Conservation (phyloP, 2,329 filamentous ascomycete species). For the Ceratocystis huliohia region DNA sequence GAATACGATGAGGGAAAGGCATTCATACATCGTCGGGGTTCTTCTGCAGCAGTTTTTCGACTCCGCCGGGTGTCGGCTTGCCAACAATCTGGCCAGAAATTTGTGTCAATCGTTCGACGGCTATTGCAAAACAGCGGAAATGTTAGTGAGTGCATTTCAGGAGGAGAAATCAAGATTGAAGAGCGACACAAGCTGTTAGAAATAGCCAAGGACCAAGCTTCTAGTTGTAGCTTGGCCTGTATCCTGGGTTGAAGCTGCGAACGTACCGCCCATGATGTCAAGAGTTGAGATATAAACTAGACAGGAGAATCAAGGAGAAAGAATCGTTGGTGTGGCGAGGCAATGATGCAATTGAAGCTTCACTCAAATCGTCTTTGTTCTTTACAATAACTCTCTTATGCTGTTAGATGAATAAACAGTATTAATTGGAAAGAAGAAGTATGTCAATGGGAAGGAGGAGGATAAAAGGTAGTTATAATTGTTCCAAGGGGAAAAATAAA, state of each 20-base stretch:
- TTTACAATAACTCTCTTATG: too few species aligned
- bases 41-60: conserved; percentile 51
- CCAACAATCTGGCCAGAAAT: conserved; percentile 51
- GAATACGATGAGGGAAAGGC: neutral
- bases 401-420: too few species aligned
- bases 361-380: too few species aligned
- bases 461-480: neutral
- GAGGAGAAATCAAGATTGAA: neutral
- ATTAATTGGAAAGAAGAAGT: too few species aligned
- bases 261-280: conserved; percentile 19
- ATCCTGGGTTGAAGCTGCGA: neutral
- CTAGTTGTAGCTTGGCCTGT: too few species aligned
- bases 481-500: neutral
- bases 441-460: too few species aligned
- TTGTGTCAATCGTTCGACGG: conserved; percentile 45
- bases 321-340: neutral
- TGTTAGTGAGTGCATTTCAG: neutral
- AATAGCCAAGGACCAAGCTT: too few species aligned
- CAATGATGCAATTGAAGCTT: too few species aligned
- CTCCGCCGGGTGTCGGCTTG: conserved; percentile 41
- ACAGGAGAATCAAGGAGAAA: neutral
- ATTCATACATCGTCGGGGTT: conserved; percentile 50
- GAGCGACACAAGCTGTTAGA: neutral
- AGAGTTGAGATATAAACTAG: neutral
- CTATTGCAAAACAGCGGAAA: conserved; percentile 27